Conservation (phyloP, 108 stramenopile genomes). For the Heterococcus sp. region DNA sequence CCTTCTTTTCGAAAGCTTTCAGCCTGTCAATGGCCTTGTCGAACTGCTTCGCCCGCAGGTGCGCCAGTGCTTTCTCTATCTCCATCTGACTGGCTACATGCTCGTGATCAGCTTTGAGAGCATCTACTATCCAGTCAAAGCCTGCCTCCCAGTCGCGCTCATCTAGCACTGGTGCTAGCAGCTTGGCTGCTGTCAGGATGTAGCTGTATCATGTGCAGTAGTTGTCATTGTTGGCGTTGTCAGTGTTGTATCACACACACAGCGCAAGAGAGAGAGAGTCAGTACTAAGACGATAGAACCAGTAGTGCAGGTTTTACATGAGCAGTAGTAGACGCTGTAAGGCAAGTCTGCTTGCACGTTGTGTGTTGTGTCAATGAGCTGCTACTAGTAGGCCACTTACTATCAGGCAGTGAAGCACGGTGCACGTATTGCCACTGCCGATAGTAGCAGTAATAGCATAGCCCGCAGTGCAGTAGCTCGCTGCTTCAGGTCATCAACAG, state of each 20-base stretch:
- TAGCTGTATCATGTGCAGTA: conserved; percentile 47
- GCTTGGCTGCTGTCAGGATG: conserved; percentile 64
- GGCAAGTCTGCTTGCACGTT: no score
- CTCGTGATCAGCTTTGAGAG: conserved; percentile 62
- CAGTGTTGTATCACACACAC: neutral
- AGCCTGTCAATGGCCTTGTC: conserved; percentile 60
- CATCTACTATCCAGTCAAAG: conserved; percentile 73
- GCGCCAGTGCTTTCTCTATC: conserved; percentile 65
- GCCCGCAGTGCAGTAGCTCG: no score
- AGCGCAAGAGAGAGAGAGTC: no score
- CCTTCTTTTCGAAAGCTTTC: conserved; percentile 75
- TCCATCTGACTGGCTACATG: conserved; percentile 65
- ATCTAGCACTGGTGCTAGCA: conserved; percentile 71
- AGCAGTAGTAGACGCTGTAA: no score
- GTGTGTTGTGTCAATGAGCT: no score
- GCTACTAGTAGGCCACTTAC: no score
- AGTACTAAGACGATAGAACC: no score
- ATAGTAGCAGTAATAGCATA: no score
- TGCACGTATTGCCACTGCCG: no score
- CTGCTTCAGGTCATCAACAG: no score
- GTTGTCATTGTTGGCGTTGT: neutral
- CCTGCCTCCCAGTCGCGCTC: conserved; percentile 60
- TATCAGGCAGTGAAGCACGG: no score
- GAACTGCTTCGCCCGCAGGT: conserved; percentile 60
- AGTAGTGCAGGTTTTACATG: no score